phyloP scores from a whole-genome alignment of 1,284 basidiomycete genomes.

The Anthracocystis walkeri region DNA sequence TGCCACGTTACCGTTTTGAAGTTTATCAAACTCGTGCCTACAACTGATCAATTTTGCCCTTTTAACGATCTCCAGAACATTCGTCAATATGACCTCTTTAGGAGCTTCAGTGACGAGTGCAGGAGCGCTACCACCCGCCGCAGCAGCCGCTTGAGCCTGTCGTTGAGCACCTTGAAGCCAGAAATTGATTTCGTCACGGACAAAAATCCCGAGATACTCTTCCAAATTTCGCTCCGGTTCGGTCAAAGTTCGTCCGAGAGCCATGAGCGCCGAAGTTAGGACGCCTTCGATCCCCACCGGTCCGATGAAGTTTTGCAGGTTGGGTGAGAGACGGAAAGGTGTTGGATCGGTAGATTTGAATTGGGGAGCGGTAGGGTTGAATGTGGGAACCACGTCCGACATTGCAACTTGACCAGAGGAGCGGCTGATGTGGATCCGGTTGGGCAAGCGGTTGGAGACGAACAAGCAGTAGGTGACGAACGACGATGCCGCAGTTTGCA shows the following conservation, averaged over 20 bases:
- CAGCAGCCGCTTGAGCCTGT: constrained; percentile 40
- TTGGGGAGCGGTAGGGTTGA: constrained; percentile 76
- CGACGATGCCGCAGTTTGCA: constrained; percentile 86
- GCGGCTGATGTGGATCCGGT: constrained; percentile 88
- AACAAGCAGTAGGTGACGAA: constrained; percentile 94
- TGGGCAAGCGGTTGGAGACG: constrained; percentile 84
- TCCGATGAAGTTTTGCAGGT: constrained; percentile 93
- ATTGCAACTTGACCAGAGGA: constrained; percentile 70
- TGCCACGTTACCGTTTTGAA: not conserved
- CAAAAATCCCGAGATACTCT: constrained; percentile 87
- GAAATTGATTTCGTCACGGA: constrained; percentile 88
- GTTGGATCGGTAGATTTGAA: constrained; percentile 86
- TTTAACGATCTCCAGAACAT: constrained; percentile 85
- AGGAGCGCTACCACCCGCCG: not conserved
- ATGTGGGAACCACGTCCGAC: constrained; percentile 67
- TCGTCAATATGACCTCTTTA: constrained; percentile 79
- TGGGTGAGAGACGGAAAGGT: constrained; percentile 96
- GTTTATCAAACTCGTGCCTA: constrained; percentile 81
- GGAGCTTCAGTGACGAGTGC: constrained; percentile 55
- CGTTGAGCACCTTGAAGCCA: constrained; percentile 73
- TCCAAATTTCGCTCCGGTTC: constrained; percentile 92
- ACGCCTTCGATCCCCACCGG: constrained; percentile 91
- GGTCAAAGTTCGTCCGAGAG: constrained; percentile 88
- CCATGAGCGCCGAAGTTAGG: constrained; percentile 86
- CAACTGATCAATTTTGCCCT: constrained; percentile 87